Evolutionary conservation across 108 stramenopile species (phyloP).

Genomic region (Epipyxis sp.): DNA sequence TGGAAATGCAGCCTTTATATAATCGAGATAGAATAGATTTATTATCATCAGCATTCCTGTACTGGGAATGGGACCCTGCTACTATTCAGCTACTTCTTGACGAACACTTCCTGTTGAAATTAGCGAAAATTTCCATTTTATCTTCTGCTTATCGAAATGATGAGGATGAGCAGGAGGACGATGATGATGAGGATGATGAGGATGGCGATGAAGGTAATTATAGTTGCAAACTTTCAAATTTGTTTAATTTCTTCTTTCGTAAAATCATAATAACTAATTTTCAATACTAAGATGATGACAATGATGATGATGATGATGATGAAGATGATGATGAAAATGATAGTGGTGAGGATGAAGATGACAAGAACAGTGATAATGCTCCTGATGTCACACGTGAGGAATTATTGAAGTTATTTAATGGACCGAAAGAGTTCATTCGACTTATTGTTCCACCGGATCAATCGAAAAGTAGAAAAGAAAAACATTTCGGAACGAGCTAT

Average conservation of each 20-base stretch:
- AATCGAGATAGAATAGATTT: constrained; percentile 30
- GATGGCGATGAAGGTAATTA: constrained; percentile 35
- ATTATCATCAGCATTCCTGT: constrained; percentile 40
- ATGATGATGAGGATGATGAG: constrained; percentile 32
- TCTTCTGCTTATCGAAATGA: background rate
- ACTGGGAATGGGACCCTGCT: constrained; percentile 44
- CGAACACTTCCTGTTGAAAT: background rate
- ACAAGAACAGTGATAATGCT: constrained; percentile 29
- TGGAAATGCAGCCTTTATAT: constrained; percentile 36
- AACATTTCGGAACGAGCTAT: too few relatives aligned
- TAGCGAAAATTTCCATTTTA: background rate
- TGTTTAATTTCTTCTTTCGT: constrained; percentile 2
- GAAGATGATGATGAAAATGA: constrained; percentile 14
- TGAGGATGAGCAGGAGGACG: background rate
- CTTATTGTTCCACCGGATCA: too few relatives aligned
- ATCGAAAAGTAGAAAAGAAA: too few relatives aligned
- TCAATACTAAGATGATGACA: too few relatives aligned
- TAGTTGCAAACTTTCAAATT: constrained; percentile 34
- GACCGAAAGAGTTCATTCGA: too few relatives aligned
- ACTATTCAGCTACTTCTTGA: constrained; percentile 24
- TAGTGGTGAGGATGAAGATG: background rate
- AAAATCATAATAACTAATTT: background rate
- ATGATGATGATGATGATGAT: background rate
- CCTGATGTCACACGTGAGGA: too few relatives aligned
- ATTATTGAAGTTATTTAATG: too few relatives aligned